Evolutionary conservation across 2,329 filamentous ascomycete species (phyloP), one percentile per base, ranked within the genome.

Genomic region (Hypoxylon sp.): DNA sequence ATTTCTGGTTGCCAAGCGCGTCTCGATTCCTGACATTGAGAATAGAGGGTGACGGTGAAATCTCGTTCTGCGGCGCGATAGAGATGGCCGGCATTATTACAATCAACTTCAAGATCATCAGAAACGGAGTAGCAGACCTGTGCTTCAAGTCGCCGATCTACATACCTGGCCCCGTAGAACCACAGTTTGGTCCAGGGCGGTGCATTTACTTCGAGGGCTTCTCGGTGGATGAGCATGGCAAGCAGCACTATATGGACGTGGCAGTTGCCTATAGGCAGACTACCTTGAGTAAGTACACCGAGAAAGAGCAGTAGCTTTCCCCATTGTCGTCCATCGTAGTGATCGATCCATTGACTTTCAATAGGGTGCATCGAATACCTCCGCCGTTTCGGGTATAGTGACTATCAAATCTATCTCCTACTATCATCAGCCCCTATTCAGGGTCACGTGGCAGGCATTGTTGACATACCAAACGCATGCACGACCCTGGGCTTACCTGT

Each of bases 31-130:
- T 30, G n/a, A 59, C 67, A 20, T 54, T 13, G 17, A 41, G 24
- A 32, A 52, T 64, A 85, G 83, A 96, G 78, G 93, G 93, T 7
- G 93, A 97, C 73, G 93, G 93, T 6, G 93, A 97, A 75, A 96
- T 97, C 62, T 92, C 89, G 2, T 97, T 93, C 74, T 93, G 91
- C 68, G 91, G 91, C 19, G 94, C 93, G 5, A 97, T 97, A 71
- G 94, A 97, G 77, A 97, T 97, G 91, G 92, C 93, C 0, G 93
- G 93, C 4, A 82, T 92, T 44, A 97, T 97, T 70, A 97, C 93
- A 2, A 86, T 97, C 77, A 97, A 95, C 72, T 94, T 97, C 81
- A 89, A 87, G 51, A 91, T 97, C 15, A 89, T 97, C 82, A 96
- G 95, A 76, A 85, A 87, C 68, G 94, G 93, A 19, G 85, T 96